phyloP scores from a whole-genome alignment of 768 basidiomycete genomes.

The Leccinum uliginosum region DNA sequence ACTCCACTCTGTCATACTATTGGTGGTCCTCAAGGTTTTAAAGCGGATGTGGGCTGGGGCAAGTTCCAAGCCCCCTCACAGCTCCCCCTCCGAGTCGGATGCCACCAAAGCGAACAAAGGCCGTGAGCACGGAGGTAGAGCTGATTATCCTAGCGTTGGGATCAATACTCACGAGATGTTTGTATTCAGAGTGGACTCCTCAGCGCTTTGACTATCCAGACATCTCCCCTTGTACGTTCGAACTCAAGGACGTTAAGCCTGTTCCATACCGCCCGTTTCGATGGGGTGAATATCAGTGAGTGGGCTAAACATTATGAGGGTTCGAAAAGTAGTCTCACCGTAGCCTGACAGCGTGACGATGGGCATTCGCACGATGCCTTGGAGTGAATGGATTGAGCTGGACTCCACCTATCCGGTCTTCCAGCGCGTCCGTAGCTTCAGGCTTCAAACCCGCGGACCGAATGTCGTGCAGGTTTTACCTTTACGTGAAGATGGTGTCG shows the following conservation, averaged over 20 bases:
- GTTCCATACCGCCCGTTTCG: conserved; percentile 64
- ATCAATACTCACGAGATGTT: background rate
- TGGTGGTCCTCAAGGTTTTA: conserved; percentile 6
- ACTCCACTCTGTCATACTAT: conserved; percentile 12
- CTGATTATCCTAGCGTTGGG: background rate
- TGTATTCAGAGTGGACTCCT: conserved; percentile 47
- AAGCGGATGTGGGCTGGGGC: conserved; percentile 11
- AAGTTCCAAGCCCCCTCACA: background rate
- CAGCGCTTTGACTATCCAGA: conserved; percentile 48
- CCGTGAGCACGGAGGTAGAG: conserved; percentile 23
- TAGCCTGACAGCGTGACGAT: conserved; percentile 51
- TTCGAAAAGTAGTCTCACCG: conserved; percentile 4
- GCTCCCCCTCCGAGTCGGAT: background rate
- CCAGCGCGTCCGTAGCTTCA: conserved; percentile 52
- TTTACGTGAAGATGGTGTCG: conserved; percentile 36
- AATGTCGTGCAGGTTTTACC: conserved; percentile 46
- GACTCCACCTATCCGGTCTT: conserved; percentile 54
- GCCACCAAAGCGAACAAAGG: conserved; percentile 17
- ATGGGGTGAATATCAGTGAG: conserved; percentile 61
- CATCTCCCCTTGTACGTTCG: conserved; percentile 37
- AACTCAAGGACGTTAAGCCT: conserved; percentile 45
- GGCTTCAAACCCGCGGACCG: conserved; percentile 48
- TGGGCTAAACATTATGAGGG: conserved; percentile 1
- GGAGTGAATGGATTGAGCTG: conserved; percentile 72
- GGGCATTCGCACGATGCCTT: conserved; percentile 64